Evolutionary conservation across 306 rosid genomes (phyloP).

Genomic region (Styphnolobium japonicum): DNA sequence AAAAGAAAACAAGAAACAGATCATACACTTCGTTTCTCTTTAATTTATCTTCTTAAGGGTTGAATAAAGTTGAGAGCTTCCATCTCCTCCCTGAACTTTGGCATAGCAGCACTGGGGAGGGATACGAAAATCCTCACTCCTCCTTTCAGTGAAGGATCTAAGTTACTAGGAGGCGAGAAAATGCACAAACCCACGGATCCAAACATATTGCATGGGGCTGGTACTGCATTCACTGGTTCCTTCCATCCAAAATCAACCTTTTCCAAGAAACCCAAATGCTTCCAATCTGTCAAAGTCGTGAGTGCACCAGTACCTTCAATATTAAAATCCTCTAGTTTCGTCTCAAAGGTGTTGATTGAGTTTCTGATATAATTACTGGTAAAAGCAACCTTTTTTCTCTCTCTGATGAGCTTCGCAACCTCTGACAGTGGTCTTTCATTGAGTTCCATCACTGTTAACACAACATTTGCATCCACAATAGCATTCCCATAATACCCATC

Average conservation of each 20-base stretch:
- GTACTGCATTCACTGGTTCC: conserved; percentile 4
- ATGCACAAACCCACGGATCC: conserved; percentile 20
- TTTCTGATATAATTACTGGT: conserved; percentile 1
- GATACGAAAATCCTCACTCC: conserved; percentile 28
- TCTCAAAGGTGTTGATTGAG: not conserved
- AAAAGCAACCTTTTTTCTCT: conserved; percentile 1
- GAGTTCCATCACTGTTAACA: conserved; percentile 32
- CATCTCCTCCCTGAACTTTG: conserved; percentile 35
- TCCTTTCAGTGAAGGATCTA: conserved; percentile 29
- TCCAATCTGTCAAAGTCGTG: conserved; percentile 32
- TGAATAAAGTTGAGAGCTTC: conserved; percentile 4
- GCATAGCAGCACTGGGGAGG: conserved; percentile 29
- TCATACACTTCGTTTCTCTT: not conserved
- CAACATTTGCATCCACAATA: not conserved
- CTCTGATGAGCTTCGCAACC: conserved; percentile 31
- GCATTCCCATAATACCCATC: conserved; percentile 48
- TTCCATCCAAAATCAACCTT: conserved; percentile 34
- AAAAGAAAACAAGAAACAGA: not conserved
- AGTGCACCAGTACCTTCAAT: conserved; percentile 15
- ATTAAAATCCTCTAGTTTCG: not conserved
- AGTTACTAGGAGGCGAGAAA: conserved; percentile 25
- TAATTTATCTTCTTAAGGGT: not conserved
- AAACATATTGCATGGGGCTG: conserved; percentile 24
- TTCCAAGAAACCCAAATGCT: conserved; percentile 29
- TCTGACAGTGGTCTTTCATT: conserved; percentile 21